These are phyloP conservation scores for Umbelopsis sp. DNA, from an alignment of 192 early-diverging fungal species.

Conservation along the genomic window DNA sequence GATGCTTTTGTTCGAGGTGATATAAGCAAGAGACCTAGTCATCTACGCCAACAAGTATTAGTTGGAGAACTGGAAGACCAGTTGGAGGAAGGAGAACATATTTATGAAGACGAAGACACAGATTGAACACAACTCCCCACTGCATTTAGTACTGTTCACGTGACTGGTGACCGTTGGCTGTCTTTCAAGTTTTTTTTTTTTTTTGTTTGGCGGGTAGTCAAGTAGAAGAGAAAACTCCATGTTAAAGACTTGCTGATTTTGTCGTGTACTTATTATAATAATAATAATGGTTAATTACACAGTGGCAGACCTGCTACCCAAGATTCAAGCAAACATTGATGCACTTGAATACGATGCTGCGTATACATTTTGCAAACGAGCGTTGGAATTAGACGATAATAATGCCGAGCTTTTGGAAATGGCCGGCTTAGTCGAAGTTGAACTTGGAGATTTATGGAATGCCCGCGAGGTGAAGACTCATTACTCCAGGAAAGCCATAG, in stretches of 20 bases:
- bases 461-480: conserved; percentile 54
- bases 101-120: background rate
- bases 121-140: background rate
- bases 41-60: background rate
- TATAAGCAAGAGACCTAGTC: background rate
- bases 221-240: background rate
- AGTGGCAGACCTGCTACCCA: conserved; percentile 59
- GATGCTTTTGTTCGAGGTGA: conserved; percentile 28
- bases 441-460: conserved; percentile 65
- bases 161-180: conserved; percentile 6
- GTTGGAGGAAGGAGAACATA: background rate
- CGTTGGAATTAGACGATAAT: conserved; percentile 59
- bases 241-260: background rate
- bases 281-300: conserved; percentile 44
- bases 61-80: background rate
- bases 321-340: conserved; percentile 72
- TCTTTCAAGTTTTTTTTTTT: conserved; percentile 1
- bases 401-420: conserved; percentile 65
- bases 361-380: conserved; percentile 66
- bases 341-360: conserved; percentile 76
- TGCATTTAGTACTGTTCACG: background rate
- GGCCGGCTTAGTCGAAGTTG: conserved; percentile 77
- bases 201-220: background rate
- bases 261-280: conserved; percentile 18
- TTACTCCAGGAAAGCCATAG: conserved; percentile 17